A percentile compares a stretch with the other conserved stretches of the same genome.
Evolutionary conservation across 768 basidiomycete species (phyloP).

Genomic region (Kwoniella sp.): DNA sequence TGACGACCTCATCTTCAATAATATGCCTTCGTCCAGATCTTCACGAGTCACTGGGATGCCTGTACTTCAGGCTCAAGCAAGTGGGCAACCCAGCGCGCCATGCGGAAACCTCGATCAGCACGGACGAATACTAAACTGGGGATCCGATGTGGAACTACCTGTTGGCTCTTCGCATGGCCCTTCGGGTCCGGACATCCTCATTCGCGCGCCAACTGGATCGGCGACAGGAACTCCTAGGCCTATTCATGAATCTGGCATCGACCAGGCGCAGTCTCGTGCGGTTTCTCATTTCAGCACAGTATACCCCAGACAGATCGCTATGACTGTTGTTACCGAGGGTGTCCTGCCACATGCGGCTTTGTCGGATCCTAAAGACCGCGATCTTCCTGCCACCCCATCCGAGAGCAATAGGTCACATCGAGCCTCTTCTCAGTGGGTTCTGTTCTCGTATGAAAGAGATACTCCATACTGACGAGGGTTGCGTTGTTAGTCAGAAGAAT

Average conservation of each 20-base stretch:
- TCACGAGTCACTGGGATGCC: constrained; percentile 6
- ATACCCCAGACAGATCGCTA: constrained; percentile 19
- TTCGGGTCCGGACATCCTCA: constrained; percentile 36
- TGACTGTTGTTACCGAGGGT: constrained; percentile 18
- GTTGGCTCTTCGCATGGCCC: too few relatives aligned
- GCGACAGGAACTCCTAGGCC: constrained; percentile 23
- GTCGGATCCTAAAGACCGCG: constrained; percentile 20
- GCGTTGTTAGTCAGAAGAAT: too few relatives aligned
- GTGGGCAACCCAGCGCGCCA: background rate
- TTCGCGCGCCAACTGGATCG: constrained; percentile 45
- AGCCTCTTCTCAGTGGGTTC: constrained; percentile 10
- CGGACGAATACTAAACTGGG: constrained; percentile 35
- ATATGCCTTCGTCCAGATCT: constrained; percentile 14
- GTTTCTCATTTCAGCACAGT: background rate
- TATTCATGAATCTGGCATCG: too few relatives aligned
- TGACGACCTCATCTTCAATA: constrained; percentile 33
- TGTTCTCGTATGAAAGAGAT: too few relatives aligned
- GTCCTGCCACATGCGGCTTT: constrained; percentile 11
- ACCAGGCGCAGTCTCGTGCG: background rate
- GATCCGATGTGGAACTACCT: constrained; percentile 44
- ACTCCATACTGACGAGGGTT: too few relatives aligned
- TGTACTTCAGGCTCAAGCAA: too few relatives aligned
- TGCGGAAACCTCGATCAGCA: too few relatives aligned
- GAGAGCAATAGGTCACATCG: constrained; percentile 23
- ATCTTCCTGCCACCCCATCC: constrained; percentile 24